phyloP scores from a whole-genome alignment of 139 green algal species.

The Chlorella vulgaris region DNA sequence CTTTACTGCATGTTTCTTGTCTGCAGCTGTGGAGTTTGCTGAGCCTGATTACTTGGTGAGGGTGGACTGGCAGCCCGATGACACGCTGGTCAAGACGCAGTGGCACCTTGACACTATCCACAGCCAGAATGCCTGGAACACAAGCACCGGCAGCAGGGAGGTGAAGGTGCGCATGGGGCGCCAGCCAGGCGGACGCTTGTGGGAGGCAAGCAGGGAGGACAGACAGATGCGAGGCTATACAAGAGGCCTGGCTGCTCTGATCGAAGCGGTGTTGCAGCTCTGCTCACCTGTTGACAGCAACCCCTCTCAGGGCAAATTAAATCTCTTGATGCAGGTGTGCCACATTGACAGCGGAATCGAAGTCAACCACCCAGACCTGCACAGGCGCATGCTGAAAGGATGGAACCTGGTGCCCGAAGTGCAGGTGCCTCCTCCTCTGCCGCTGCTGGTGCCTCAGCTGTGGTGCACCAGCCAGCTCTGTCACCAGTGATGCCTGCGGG shows the following conservation, averaged over 20 bases:
- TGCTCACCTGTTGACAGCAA: too few species aligned
- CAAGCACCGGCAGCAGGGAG: slow-evolving; percentile 25
- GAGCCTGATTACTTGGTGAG: slow-evolving; percentile 43
- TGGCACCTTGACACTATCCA: slow-evolving; percentile 37
- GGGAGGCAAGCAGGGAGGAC: neutral
- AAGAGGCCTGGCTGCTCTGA: too few species aligned
- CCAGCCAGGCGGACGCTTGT: neutral
- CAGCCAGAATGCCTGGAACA: slow-evolving; percentile 31
- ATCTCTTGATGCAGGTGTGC: too few species aligned
- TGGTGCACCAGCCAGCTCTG: too few species aligned
- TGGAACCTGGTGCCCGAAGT: slow-evolving; percentile 36
- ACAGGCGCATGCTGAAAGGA: neutral
- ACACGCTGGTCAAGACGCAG: slow-evolving; percentile 28
- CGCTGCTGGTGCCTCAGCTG: too few species aligned
- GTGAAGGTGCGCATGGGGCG: slow-evolving; percentile 43
- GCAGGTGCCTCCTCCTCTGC: neutral
- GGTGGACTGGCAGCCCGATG: slow-evolving; percentile 29
- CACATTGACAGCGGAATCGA: slow-evolving; percentile 20
- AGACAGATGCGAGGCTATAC: too few species aligned
- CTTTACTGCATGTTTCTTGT: too few species aligned
- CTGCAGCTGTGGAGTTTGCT: slow-evolving; percentile 37
- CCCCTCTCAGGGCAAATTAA: too few species aligned
- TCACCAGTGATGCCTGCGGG: too few species aligned
- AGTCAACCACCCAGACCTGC: slow-evolving; percentile 24
- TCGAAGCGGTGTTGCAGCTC: too few species aligned